phyloP scores from a whole-genome alignment of 257 asterid genomes.

The Capsicum chinense region DNA sequence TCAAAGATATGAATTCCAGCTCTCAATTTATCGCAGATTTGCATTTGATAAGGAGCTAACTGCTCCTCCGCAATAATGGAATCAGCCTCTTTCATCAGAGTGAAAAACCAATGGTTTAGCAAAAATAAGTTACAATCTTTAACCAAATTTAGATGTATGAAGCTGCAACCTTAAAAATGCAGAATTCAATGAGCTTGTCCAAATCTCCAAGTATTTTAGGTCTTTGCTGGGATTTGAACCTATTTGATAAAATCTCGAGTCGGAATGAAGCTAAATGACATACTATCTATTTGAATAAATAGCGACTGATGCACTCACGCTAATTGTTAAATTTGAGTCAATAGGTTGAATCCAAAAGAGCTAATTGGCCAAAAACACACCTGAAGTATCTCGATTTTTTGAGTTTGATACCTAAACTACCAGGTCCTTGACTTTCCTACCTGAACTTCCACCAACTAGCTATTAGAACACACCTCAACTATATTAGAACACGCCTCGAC shows the following conservation, averaged over 20 bases:
- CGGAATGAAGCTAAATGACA: neutral
- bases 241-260: neutral
- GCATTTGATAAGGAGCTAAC: neutral
- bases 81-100: neutral
- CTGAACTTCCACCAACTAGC: too few species aligned
- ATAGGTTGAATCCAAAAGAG: neutral
- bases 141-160: neutral
- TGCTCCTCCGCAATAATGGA: neutral
- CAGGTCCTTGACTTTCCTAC: too few species aligned
- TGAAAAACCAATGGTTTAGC: neutral
- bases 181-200: neutral
- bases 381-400: too few species aligned
- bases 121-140: neutral
- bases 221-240: too few species aligned
- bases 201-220: neutral
- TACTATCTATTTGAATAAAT: neutral
- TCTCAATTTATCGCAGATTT: neutral
- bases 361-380: too few species aligned
- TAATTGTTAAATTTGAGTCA: neutral
- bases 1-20: neutral
- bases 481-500: too few species aligned
- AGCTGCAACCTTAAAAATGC: neutral
- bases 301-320: neutral
- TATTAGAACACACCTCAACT: too few species aligned
- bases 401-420: too few species aligned